These are phyloP conservation scores for Fragaria iinumae DNA, from an alignment of 306 rosid genomes.

Conservation along the genomic window DNA sequence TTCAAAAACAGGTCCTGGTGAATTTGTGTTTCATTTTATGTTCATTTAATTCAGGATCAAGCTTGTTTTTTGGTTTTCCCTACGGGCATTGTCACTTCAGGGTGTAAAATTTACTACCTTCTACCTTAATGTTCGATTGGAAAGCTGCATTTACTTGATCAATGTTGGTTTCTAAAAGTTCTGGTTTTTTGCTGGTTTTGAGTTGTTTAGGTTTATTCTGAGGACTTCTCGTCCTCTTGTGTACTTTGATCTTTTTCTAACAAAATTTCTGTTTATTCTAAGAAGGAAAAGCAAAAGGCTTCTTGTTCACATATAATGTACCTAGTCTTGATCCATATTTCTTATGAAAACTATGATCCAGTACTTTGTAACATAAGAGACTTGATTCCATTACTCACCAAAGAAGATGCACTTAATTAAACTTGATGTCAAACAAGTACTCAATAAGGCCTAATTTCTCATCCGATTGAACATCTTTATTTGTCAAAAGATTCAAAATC, in stretches of 20 bases:
- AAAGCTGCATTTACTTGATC: neutral
- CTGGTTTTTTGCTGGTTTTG: neutral
- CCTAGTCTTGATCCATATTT: no score
- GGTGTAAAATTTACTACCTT: no score
- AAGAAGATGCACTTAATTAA: neutral
- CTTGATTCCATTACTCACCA: neutral
- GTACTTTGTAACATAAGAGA: no score
- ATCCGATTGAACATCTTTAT: neutral
- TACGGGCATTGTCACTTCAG: no score
- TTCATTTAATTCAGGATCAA: neutral
- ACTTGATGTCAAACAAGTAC: neutral
- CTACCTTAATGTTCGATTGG: neutral
- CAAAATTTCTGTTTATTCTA: neutral
- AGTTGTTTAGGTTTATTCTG: no score
- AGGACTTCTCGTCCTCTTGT: no score
- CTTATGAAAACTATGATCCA: neutral
- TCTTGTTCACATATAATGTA: no score
- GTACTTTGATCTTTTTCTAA: no score
- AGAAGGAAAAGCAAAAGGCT: neutral
- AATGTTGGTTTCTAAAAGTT: neutral
- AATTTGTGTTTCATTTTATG: neutral
- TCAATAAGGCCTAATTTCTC: neutral
- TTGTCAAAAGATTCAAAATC: neutral
- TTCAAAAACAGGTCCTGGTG: neutral
- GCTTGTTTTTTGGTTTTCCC: neutral